Evolutionary conservation across 2,329 filamentous ascomycete species (phyloP).

Genomic region (Fusarium praegraminearum): DNA sequence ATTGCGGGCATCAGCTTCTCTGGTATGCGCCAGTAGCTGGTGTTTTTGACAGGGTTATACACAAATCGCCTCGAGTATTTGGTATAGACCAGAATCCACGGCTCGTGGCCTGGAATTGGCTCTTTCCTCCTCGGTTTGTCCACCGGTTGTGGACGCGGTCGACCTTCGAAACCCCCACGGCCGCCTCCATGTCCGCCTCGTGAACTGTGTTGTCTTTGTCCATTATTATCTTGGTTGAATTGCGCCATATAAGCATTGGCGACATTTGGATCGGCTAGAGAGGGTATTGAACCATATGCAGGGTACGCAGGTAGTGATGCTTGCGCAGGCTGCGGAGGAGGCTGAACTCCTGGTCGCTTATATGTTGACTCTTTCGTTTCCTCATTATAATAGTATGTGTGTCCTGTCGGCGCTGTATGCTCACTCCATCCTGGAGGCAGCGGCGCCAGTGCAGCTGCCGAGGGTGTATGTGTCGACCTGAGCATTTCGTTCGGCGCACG

Average conservation of each 20-base stretch:
- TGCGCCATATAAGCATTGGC: conserved; percentile 72
- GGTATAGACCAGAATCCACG: conserved; percentile 94
- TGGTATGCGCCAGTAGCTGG: conserved; percentile 96
- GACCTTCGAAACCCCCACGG: conserved; percentile 65
- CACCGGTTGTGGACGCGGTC: conserved; percentile 74
- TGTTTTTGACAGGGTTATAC: conserved; percentile 85
- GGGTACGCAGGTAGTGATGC: conserved; percentile 50
- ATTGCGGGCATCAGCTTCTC: conserved; percentile 86
- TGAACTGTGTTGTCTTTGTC: conserved; percentile 49
- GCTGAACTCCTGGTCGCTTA: conserved; percentile 70
- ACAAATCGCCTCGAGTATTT: conserved; percentile 91
- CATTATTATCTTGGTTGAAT: conserved; percentile 59
- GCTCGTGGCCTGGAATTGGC: conserved; percentile 81
- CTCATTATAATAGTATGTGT: conserved; percentile 89
- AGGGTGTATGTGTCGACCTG: conserved; percentile 79
- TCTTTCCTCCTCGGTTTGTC: conserved; percentile 87
- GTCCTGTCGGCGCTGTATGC: conserved; percentile 88
- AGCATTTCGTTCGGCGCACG: conserved; percentile 65
- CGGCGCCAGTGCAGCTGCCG: conserved; percentile 62
- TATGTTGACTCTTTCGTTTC: conserved; percentile 89
- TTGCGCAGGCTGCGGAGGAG: conserved; percentile 34
- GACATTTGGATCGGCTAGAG: conserved; percentile 65
- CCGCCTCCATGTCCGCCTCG: conserved; percentile 52
- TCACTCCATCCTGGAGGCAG: conserved; percentile 90
- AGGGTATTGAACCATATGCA: conserved; percentile 50